Percentiles rank a stretch among this genome's conserved stretches.
These are phyloP conservation scores for Boletus semigastroideus DNA, from an alignment of 1,284 basidiomycete genomes.

Conservation along the genomic window DNA sequence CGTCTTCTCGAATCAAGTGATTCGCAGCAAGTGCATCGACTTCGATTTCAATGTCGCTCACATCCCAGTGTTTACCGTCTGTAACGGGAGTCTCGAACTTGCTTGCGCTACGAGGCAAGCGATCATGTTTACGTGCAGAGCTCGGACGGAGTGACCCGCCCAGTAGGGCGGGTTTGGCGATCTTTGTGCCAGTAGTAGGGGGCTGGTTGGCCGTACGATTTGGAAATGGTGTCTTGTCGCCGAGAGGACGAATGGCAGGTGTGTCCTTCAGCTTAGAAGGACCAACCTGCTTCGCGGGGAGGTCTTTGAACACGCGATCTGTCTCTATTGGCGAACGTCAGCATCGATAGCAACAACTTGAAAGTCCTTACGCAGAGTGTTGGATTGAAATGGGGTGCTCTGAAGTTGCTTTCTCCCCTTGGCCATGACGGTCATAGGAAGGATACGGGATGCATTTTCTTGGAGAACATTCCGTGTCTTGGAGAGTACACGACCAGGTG, in stretches of 20 bases:
- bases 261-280: conserved; percentile 29
- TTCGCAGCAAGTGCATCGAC: conserved; percentile 32
- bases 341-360: neutral
- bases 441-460: conserved; percentile 50
- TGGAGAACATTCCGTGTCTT: conserved; percentile 43
- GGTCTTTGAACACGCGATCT: conserved; percentile 22
- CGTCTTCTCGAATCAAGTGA: conserved; percentile 40
- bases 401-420: conserved; percentile 41
- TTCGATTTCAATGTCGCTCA: conserved; percentile 61
- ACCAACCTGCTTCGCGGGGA: conserved; percentile 22
- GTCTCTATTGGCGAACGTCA: conserved; percentile 25
- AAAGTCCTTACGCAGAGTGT: conserved; percentile 34
- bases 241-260: conserved; percentile 45
- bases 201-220: conserved; percentile 47
- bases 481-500: conserved; percentile 46
- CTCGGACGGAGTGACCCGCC: conserved; percentile 52
- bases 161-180: conserved; percentile 32
- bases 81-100: conserved; percentile 68
- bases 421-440: conserved; percentile 43
- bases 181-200: conserved; percentile 30
- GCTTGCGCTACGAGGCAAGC: conserved; percentile 42
- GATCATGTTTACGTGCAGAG: conserved; percentile 56
- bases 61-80: conserved; percentile 72
- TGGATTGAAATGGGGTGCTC: conserved; percentile 40
- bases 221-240: conserved; percentile 53